Base-by-base conservation (phyloP, 768 basidiomycete species). In the Lentinula edodes region DNA sequence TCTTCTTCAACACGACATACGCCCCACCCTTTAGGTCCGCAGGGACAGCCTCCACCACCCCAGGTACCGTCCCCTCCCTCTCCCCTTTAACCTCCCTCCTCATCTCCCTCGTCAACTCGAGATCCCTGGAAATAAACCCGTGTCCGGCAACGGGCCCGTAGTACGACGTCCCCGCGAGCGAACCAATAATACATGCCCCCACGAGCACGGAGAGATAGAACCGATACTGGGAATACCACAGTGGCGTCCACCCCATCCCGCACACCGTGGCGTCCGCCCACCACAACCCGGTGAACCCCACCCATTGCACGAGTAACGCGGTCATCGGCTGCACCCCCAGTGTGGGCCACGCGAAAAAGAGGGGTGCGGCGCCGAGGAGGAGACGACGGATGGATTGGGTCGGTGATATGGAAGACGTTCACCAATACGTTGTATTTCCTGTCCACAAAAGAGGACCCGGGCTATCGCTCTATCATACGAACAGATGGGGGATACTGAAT, bases 191-290 rank as follows among this genome's bases (percentile, higher is more conserved):
- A 71, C 91, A 92, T 5, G 86, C 83, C 42, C 91, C 91, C 42
- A 91, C 88, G 51, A 93, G 84, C 62, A 96, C 82, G 16, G 95
- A 95, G n/a, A 97, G 81, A 73, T 97, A 98, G 78, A 97, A 98
- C 53, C 95, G 85, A 73, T 99, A 99, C 69, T 97, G 95, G 5
- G 94, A 91, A 73, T 94, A 98, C 95, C 95, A 98, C 63, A 81
- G 83, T 4, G 95, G 94, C 15, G 95, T 84, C 96, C 96, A 99
- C 35, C 95, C 95, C 10, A 79, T 78, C 55, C 75, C 68, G 0
- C 90, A 95, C 13, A 86, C 93, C 62, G 73, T 81, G 55, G 88
- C 81, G 65, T 96, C 93, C 16, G 86, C 89, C 65, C 83, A 91
- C 93, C 93, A 96, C 52, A 95, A 76, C 0, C 74, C 86, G 0